A percentile compares a stretch with the other conserved stretches of the same genome.
Evolutionary conservation across 495 filamentous ascomycete species (phyloP).

Genomic region (Thermothielavioides terrestris): DNA sequence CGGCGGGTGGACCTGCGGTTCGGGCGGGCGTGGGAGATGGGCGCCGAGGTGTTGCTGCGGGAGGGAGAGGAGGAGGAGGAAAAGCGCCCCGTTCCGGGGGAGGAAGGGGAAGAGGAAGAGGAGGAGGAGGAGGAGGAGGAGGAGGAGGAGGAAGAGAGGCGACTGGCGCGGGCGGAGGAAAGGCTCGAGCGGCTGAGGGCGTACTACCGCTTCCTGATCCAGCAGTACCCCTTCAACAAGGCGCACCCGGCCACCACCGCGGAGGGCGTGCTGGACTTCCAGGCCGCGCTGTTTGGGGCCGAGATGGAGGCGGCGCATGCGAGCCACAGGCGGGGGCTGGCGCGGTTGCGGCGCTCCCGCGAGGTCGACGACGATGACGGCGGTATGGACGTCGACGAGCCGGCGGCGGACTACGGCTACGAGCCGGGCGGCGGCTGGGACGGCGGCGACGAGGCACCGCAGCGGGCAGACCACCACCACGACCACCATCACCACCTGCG

Average conservation of each 20-base stretch:
- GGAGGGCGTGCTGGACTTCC: slow-evolving; percentile 31
- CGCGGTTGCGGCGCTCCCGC: slow-evolving; percentile 4
- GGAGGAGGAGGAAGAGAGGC: slow-evolving; percentile 7
- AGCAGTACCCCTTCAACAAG: slow-evolving; percentile 31
- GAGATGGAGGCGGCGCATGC: slow-evolving; percentile 33
- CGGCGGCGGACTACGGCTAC: slow-evolving; percentile 8
- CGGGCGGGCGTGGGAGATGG: slow-evolving; percentile 33
- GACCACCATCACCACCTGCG: not conserved
- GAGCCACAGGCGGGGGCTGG: slow-evolving; percentile 16
- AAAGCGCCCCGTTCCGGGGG: not conserved
- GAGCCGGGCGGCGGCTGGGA: not conserved
- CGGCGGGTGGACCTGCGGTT: slow-evolving; percentile 29
- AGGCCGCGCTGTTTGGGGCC: slow-evolving; percentile 30
- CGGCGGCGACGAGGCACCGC: not conserved
- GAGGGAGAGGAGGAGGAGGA: slow-evolving; percentile 21
- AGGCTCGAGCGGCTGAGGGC: slow-evolving; percentile 17
- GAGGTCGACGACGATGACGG: not conserved
- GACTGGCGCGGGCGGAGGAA: too few relatives aligned
- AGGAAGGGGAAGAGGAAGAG: not conserved
- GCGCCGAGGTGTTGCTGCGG: slow-evolving; percentile 35
- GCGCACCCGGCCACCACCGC: slow-evolving; percentile 19
- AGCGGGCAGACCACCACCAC: too few relatives aligned
- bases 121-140: not conserved
- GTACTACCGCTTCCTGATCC: slow-evolving; percentile 33
- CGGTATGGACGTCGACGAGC: slow-evolving; percentile 6